Evolutionary conservation across 139 green algal species (phyloP).

Genomic region (Volvox reticuliferus): DNA sequence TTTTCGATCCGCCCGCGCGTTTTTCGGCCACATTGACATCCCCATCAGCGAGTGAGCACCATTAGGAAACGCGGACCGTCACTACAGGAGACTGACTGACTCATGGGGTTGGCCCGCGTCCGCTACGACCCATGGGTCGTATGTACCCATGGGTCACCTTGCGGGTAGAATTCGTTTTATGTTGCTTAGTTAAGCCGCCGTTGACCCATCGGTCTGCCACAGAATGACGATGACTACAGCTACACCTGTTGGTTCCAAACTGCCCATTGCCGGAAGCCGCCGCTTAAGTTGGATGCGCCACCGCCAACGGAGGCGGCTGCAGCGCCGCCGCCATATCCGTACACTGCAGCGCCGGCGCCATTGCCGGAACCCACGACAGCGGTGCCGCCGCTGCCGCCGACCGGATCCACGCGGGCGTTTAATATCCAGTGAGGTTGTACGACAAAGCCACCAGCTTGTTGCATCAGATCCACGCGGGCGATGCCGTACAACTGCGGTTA

Average conservation of each 20-base stretch:
- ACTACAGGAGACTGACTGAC: too few species aligned
- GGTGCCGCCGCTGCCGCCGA: neutral
- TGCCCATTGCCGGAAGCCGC: neutral
- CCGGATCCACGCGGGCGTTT: neutral
- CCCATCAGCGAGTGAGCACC: too few species aligned
- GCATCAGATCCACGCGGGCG: conserved; percentile 36
- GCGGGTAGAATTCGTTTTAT: too few species aligned
- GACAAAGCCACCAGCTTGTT: conserved; percentile 23
- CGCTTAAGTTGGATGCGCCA: neutral
- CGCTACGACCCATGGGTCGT: too few species aligned
- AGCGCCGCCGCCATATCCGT: neutral
- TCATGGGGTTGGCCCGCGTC: too few species aligned
- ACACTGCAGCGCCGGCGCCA: neutral
- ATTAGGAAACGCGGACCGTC: too few species aligned
- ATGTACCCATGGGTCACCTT: too few species aligned
- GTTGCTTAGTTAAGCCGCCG: too few species aligned
- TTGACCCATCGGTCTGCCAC: too few species aligned
- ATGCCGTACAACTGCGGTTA: conserved; percentile 36
- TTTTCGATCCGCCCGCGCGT: too few species aligned
- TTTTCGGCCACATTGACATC: too few species aligned
- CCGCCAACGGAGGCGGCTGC: neutral
- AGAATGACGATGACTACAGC: too few species aligned
- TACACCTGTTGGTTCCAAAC: neutral
- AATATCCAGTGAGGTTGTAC: conserved; percentile 3
- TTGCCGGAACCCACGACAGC: neutral